Conservation (phyloP, 441 rosid genomes). For the Bruguiera hainesii region DNA sequence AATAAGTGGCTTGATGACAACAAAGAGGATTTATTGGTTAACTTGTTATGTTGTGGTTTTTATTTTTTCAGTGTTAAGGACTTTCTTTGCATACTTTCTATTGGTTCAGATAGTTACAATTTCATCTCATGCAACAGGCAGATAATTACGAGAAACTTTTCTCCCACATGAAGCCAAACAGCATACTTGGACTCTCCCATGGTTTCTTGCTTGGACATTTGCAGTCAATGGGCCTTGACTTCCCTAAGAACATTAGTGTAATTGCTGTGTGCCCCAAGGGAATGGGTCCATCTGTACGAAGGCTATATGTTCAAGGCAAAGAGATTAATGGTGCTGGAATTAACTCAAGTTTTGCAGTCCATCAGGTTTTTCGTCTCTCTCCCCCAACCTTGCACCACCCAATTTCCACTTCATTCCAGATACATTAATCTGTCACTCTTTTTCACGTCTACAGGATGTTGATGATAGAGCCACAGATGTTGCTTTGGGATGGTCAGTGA, state of each 20-base stretch:
- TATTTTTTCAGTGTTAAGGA: not conserved
- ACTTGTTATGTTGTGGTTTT: no score
- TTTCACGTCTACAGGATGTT: conserved; percentile 57
- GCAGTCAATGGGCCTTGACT: conserved; percentile 65
- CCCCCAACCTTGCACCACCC: no score
- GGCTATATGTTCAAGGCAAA: conserved; percentile 90
- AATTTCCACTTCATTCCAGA: not conserved
- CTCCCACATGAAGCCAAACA: conserved; percentile 85
- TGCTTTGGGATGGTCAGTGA: conserved; percentile 96
- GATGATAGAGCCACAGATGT: conserved; percentile 91
- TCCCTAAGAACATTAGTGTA: conserved; percentile 75
- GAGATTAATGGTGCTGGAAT: conserved; percentile 94
- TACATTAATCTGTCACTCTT: not conserved
- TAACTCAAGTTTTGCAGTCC: conserved; percentile 86
- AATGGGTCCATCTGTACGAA: conserved; percentile 94
- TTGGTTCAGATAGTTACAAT: not conserved
- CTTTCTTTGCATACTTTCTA: no score
- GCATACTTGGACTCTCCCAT: conserved; percentile 92
- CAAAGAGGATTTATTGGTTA: no score
- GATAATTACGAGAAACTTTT: conserved; percentile 77
- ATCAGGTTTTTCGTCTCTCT: conserved; percentile 50
- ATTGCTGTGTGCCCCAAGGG: conserved; percentile 93
- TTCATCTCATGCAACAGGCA: conserved; percentile 39
- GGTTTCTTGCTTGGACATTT: conserved; percentile 90
- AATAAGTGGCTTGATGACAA: no score